Conservation (phyloP, 2,329 filamentous ascomycete species). For the Ambrosiella xylebori region DNA sequence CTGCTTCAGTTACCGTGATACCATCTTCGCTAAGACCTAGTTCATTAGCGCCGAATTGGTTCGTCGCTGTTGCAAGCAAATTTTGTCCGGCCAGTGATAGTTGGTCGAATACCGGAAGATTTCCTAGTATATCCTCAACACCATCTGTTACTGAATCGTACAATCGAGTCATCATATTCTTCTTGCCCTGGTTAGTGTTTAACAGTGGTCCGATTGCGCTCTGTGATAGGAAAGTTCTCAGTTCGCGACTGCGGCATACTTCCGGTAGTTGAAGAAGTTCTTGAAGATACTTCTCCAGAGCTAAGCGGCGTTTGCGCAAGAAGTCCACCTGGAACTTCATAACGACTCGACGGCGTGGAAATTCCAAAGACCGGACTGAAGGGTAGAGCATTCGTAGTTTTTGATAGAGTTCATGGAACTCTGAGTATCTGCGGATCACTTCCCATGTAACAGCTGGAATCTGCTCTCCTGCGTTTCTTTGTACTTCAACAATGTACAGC, state of each 20-base stretch:
- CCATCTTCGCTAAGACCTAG: slow-evolving; percentile 36
- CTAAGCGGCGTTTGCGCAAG: slow-evolving; percentile 67
- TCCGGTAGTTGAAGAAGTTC: slow-evolving; percentile 75
- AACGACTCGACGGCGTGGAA: slow-evolving; percentile 77
- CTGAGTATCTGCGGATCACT: slow-evolving; percentile 83
- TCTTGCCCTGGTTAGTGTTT: slow-evolving; percentile 40
- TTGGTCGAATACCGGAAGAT: slow-evolving; percentile 88
- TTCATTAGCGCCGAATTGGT: slow-evolving; percentile 38
- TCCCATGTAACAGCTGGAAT: slow-evolving; percentile 95
- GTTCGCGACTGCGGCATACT: slow-evolving; percentile 81
- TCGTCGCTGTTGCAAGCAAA: slow-evolving; percentile 60
- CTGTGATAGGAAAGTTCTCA: slow-evolving; percentile 83
- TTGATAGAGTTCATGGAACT: slow-evolving; percentile 92
- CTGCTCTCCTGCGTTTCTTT: slow-evolving; percentile 76
- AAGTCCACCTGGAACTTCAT: slow-evolving; percentile 97
- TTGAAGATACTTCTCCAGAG: slow-evolving; percentile 69
- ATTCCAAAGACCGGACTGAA: slow-evolving; percentile 76
- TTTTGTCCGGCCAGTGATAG: slow-evolving; percentile 85
- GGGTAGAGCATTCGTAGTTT: slow-evolving; percentile 70
- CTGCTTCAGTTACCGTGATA: slow-evolving; percentile 50
- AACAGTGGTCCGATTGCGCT: slow-evolving; percentile 47
- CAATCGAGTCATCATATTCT: slow-evolving; percentile 80
- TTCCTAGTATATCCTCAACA: slow-evolving; percentile 94
- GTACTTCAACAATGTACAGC: slow-evolving; percentile 83
- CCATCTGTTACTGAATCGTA: slow-evolving; percentile 96